Percentiles rank a stretch among this genome's conserved stretches.
These are phyloP conservation scores for Aspergillus sp. DNA, from an alignment of 2,329 filamentous ascomycete genomes.

Conservation along the genomic window DNA sequence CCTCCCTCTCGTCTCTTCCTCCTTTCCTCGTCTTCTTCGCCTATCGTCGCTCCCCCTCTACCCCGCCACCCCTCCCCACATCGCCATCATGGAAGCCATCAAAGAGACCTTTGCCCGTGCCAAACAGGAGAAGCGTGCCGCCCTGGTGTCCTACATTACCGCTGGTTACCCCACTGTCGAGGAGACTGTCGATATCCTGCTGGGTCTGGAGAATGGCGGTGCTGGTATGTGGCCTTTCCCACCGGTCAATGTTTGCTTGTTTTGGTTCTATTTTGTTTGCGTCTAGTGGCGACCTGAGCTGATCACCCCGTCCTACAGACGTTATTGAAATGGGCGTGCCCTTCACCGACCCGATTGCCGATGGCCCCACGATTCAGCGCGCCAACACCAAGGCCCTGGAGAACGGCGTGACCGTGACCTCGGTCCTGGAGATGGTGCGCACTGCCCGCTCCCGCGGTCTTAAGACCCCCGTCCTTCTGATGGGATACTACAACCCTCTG, in stretches of 20 bases:
- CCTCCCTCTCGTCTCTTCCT: not conserved
- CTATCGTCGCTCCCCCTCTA: conserved; percentile 5
- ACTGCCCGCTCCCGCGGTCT: conserved; percentile 75
- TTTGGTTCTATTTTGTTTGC: too few relatives aligned
- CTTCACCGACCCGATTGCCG: conserved; percentile 97
- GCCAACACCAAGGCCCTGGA: conserved; percentile 86
- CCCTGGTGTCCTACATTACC: conserved; percentile 93
- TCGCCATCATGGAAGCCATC: conserved; percentile 49
- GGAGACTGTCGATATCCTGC: conserved; percentile 76
- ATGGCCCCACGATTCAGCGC: conserved; percentile 94
- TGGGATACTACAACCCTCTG: conserved; percentile 99
- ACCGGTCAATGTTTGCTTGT: not conserved
- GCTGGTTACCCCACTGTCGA: conserved; percentile 84
- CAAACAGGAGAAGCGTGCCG: conserved; percentile 63
- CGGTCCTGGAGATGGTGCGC: conserved; percentile 78
- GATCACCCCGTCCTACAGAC: conserved; percentile 51
- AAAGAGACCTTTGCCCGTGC: conserved; percentile 57
- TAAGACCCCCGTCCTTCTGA: conserved; percentile 79
- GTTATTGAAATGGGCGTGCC: conserved; percentile 94
- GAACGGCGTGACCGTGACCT: conserved; percentile 82
- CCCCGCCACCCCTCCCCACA: conserved; percentile 11
- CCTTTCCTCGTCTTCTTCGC: not conserved
- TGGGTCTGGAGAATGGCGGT: conserved; percentile 89
- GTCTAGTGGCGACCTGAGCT: too few relatives aligned
- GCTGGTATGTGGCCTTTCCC: conserved; percentile 59